These are phyloP conservation scores for Gonium pectorale DNA, from an alignment of 139 green algal genomes.

Conservation along the genomic window DNA sequence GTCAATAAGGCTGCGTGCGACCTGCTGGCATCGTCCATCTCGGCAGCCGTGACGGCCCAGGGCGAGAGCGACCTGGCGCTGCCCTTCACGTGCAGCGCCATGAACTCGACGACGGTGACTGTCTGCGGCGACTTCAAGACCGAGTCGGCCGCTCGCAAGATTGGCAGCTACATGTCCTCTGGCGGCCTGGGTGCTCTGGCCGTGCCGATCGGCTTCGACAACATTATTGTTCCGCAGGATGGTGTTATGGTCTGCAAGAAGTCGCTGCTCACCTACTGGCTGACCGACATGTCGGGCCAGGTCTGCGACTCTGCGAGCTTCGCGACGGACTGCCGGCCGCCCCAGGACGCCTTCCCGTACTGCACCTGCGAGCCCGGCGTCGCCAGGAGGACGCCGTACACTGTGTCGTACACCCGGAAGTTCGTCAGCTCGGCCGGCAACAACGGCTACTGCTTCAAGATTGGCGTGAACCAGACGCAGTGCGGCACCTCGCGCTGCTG, in stretches of 20 bases:
- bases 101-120: too few species aligned
- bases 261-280: neutral
- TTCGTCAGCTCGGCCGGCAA: neutral
- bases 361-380: constrained; percentile 3
- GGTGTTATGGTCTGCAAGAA: neutral
- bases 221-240: neutral
- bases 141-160: neutral
- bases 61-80: neutral
- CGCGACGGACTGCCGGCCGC: too few species aligned
- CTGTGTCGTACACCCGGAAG: neutral
- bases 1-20: neutral
- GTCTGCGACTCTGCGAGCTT: neutral
- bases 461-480: neutral
- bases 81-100: neutral
- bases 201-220: neutral
- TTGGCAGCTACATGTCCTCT: neutral
- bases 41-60: neutral
- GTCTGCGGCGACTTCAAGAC: constrained; percentile 8
- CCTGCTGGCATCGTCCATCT: neutral
- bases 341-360: constrained; percentile 27
- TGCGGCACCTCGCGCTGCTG: constrained; percentile 17
- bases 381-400: constrained; percentile 4
- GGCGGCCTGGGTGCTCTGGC: neutral
- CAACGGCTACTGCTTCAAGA: constrained; percentile 30
- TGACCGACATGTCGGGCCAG: constrained; percentile 1